Conservation (phyloP, 2,329 filamentous ascomycete species). For the Podosphaera xanthii region DNA sequence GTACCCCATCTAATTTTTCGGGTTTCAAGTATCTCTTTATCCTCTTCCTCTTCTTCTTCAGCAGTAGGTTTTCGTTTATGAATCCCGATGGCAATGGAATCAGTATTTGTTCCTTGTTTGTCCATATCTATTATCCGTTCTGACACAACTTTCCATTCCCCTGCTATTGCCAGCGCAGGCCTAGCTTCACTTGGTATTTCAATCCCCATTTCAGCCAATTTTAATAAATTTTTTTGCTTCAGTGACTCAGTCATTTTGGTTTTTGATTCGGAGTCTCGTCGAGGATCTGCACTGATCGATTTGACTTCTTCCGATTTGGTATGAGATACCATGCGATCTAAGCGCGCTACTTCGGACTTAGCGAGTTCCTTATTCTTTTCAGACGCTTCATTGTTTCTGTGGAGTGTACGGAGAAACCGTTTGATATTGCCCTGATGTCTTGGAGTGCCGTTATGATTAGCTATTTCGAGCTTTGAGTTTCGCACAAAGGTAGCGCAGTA, state of each 20-base stretch:
- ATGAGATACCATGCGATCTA: conserved; percentile 52
- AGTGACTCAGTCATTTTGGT: conserved; percentile 31
- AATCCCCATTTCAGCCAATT: conserved; percentile 72
- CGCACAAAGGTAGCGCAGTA: conserved; percentile 78
- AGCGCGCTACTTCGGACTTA: conserved; percentile 60
- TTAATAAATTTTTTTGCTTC: conserved; percentile 62
- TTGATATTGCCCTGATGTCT: conserved; percentile 74
- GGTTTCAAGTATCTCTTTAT: conserved; percentile 34
- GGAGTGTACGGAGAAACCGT: conserved; percentile 71
- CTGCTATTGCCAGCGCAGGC: conserved; percentile 63
- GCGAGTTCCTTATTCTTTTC: conserved; percentile 64
- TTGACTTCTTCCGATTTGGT: conserved; percentile 9
- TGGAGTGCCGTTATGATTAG: conserved; percentile 69
- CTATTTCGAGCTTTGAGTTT: conserved; percentile 74
- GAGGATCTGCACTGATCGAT: not conserved
- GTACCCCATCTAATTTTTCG: conserved; percentile 28
- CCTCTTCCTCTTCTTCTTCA: conserved; percentile 21
- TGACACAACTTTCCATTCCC: conserved; percentile 57
- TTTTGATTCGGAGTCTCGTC: conserved; percentile 9
- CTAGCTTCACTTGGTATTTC: conserved; percentile 59
- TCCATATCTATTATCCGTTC: conserved; percentile 17
- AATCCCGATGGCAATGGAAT: conserved; percentile 27
- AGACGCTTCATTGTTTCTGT: conserved; percentile 61
- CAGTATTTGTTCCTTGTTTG: conserved; percentile 21
- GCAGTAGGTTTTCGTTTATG: conserved; percentile 34